Evolutionary conservation across 192 early-diverging fungal genomes (phyloP).

Genomic region (Backusella mclennaniae): DNA sequence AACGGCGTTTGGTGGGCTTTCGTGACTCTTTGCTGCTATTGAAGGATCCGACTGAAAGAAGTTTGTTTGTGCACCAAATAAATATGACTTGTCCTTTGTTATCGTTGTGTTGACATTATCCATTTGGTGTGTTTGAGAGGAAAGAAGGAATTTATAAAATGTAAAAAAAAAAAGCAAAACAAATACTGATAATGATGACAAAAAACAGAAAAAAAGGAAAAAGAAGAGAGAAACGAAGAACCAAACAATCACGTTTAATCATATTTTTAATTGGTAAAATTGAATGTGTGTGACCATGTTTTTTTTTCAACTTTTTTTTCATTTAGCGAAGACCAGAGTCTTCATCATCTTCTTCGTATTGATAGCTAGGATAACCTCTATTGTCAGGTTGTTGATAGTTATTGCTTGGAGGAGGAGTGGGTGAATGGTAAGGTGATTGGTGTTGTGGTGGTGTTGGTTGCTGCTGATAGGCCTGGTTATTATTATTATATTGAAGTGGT

Average conservation of each 20-base stretch:
- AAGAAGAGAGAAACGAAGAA: neutral
- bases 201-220: neutral
- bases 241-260: slow-evolving; percentile 10
- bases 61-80: slow-evolving; percentile 17
- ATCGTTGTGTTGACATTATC: neutral
- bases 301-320: neutral
- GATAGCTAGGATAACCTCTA: neutral
- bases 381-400: neutral
- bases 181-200: neutral
- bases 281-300: slow-evolving; percentile 7
- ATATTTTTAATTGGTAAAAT: slow-evolving; percentile 5
- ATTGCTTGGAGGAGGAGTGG: neutral
- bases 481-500: slow-evolving; percentile 3
- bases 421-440: neutral
- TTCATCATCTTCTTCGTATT: slow-evolving; percentile 22
- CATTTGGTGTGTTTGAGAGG: neutral
- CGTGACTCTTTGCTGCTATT: slow-evolving; percentile 5
- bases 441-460: neutral
- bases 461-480: neutral
- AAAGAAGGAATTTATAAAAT: too few species aligned
- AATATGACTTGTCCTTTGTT: neutral
- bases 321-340: slow-evolving; percentile 2
- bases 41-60: slow-evolving; percentile 16
- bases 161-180: neutral
- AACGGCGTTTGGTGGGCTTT: neutral